A percentile compares a stretch with the other conserved stretches of the same genome.
These are phyloP conservation scores for Danielia reshetovae DNA, from an alignment of 805 yeast species.

Conservation along the genomic window DNA sequence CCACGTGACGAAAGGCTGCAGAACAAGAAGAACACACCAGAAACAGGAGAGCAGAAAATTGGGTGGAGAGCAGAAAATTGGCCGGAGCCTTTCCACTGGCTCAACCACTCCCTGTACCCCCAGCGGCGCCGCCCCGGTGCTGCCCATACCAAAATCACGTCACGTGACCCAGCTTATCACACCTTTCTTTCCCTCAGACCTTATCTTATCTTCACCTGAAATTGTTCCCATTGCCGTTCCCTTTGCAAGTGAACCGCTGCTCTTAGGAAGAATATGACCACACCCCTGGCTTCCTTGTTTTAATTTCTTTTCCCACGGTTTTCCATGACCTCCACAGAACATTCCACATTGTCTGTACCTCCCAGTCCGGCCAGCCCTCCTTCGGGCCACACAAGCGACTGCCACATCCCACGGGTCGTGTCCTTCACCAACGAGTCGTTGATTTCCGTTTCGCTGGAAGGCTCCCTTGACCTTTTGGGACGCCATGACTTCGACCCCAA, in stretches of 20 bases:
- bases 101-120: too few species aligned
- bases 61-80: too few species aligned
- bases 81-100: too few species aligned
- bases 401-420: background rate
- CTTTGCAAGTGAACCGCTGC: conserved; percentile 1
- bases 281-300: conserved; percentile 1
- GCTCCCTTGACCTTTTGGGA: background rate
- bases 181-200: conserved; percentile 4
- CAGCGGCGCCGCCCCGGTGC: too few species aligned
- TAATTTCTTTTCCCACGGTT: background rate
- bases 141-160: too few species aligned
- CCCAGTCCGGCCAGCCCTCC: conserved; percentile 2
- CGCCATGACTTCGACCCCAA: background rate
- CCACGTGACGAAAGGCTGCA: too few species aligned
- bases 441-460: background rate
- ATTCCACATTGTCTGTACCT: conserved; percentile 1
- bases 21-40: too few species aligned
- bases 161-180: conserved; percentile 6
- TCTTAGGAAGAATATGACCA: conserved; percentile 1
- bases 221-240: conserved; percentile 1
- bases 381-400: background rate
- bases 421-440: background rate
- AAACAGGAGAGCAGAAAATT: too few species aligned
- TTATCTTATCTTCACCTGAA: conserved; percentile 10
- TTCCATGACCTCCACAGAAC: background rate